Conservation (phyloP, 192 early-diverging fungal genomes). For the Pilobolus umbonatus region DNA sequence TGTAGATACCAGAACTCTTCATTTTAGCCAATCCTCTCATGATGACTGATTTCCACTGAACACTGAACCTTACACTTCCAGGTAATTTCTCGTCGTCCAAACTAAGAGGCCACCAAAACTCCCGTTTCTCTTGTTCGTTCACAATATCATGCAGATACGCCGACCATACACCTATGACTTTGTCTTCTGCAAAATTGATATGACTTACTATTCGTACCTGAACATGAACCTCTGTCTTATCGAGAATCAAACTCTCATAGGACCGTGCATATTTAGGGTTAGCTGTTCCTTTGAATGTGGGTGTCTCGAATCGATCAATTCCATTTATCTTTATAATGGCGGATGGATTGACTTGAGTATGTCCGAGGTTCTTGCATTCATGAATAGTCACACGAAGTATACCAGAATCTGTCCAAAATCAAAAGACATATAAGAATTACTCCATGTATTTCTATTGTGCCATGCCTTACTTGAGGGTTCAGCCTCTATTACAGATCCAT, state of each 20-base stretch:
- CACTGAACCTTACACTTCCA: conserved; percentile 30
- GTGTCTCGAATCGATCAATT: conserved; percentile 44
- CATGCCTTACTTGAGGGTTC: conserved; percentile 54
- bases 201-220: conserved; percentile 57
- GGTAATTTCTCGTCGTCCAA: background rate
- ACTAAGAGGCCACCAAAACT: conserved; percentile 32
- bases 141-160: conserved; percentile 36
- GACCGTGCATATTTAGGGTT: conserved; percentile 72
- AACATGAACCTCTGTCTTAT: conserved; percentile 51
- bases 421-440: background rate
- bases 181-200: conserved; percentile 40
- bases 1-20: conserved; percentile 3
- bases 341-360: conserved; percentile 37
- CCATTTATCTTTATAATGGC: conserved; percentile 47
- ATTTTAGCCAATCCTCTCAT: conserved; percentile 37
- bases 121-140: conserved; percentile 14
- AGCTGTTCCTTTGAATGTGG: conserved; percentile 60
- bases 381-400: conserved; percentile 56
- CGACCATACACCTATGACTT: conserved; percentile 30
- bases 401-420: conserved; percentile 39
- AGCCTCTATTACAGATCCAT: conserved; percentile 38
- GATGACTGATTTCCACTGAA: conserved; percentile 68
- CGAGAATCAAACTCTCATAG: conserved; percentile 61
- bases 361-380: conserved; percentile 48
- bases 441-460: too few relatives aligned